Conservation (phyloP, 805 yeast genomes). For the Candida easanensis region DNA sequence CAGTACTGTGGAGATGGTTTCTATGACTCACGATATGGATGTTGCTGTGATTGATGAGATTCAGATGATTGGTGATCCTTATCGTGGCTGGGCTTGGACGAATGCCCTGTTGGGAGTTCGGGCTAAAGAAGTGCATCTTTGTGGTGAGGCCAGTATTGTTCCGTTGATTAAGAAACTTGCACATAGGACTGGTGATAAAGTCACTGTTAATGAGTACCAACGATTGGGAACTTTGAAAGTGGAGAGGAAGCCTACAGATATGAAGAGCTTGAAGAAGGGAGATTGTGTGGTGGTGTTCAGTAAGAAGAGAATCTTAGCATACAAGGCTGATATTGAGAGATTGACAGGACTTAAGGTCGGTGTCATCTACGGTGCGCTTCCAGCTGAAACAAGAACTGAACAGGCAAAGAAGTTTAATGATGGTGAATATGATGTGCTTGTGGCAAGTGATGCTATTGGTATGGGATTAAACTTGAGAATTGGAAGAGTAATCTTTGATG, state of each 20-base stretch:
- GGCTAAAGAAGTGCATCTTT: conserved; percentile 83
- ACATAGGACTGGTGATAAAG: conserved; percentile 72
- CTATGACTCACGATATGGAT: conserved; percentile 65
- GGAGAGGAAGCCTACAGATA: conserved; percentile 38
- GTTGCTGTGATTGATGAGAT: conserved; percentile 93
- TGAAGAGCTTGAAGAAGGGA: conserved; percentile 53
- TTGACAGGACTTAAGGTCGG: conserved; percentile 68
- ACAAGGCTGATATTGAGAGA: conserved; percentile 68
- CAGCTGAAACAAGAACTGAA: conserved; percentile 87
- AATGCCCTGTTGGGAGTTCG: conserved; percentile 82
- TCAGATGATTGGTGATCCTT: conserved; percentile 83
- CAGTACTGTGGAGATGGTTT: conserved; percentile 93
- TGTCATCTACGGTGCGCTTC: conserved; percentile 91
- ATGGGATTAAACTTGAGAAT: conserved; percentile 93
- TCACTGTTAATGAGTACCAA: conserved; percentile 66
- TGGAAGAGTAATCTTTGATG: conserved; percentile 72
- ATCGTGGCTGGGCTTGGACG: conserved; percentile 94
- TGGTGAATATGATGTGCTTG: conserved; percentile 78
- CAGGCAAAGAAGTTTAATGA: conserved; percentile 79
- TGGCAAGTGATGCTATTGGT: conserved; percentile 97
- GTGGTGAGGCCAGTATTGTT: conserved; percentile 92
- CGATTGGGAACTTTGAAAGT: conserved; percentile 72
- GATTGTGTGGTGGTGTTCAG: conserved; percentile 91
- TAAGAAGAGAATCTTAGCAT: conserved; percentile 63
- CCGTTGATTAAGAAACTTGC: conserved; percentile 59